phyloP scores from a whole-genome alignment of 768 basidiomycete species.

The Auriscalpium orientale region DNA sequence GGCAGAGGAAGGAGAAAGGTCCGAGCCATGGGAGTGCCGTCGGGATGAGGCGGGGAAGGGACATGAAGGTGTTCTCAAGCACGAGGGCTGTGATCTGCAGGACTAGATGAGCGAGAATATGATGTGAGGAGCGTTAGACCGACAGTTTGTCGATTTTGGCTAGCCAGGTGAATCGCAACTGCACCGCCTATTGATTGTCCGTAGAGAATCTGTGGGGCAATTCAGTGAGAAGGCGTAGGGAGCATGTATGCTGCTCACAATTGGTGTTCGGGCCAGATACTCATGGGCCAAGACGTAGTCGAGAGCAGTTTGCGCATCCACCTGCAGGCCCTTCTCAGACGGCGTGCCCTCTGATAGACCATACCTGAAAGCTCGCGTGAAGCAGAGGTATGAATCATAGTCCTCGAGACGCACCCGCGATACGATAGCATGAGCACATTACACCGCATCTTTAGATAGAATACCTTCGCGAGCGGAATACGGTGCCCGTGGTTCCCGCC shows the following conservation, averaged over 20 bases:
- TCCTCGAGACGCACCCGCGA: conserved; percentile 54
- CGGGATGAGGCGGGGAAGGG: conserved; percentile 77
- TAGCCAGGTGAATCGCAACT: conserved; percentile 82
- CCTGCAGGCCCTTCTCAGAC: conserved; percentile 73
- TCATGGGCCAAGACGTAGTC: conserved; percentile 66
- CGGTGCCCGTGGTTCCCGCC: conserved; percentile 86
- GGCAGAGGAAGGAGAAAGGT: conserved; percentile 71
- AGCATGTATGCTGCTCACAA: conserved; percentile 34
- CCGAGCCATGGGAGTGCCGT: conserved; percentile 65
- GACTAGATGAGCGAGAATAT: not conserved
- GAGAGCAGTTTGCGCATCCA: conserved; percentile 80
- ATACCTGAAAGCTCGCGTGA: conserved; percentile 44
- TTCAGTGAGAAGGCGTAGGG: not conserved
- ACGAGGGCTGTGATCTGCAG: conserved; percentile 67
- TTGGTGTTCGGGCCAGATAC: conserved; percentile 51
- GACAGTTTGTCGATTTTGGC: conserved; percentile 65
- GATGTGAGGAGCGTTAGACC: conserved; percentile 10
- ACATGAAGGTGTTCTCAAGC: conserved; percentile 91
- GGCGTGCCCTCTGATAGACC: conserved; percentile 83
- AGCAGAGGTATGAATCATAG: too few species aligned
- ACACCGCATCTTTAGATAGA: conserved; percentile 76
- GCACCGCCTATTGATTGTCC: conserved; percentile 91
- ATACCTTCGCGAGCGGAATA: conserved; percentile 78
- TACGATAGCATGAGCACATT: conserved; percentile 95
- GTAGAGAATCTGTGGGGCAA: conserved; percentile 53